phyloP scores from a whole-genome alignment of 306 rosid species.

The Sphenostylis stenocarpa region DNA sequence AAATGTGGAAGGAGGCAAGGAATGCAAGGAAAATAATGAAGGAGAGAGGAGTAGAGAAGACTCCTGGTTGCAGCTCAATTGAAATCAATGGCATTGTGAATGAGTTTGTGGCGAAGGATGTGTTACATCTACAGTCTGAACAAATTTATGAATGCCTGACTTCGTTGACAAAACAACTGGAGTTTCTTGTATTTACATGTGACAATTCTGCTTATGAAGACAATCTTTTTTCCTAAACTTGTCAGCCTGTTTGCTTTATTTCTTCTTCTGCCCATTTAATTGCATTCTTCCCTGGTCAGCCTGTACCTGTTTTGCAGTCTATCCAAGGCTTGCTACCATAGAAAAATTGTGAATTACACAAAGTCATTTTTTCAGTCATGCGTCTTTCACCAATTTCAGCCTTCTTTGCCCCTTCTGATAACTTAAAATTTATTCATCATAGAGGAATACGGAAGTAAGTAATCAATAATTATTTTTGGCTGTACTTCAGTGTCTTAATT shows the following conservation, averaged over 20 bases:
- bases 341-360: neutral
- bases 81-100: slow-evolving; percentile 59
- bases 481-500: neutral
- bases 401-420: neutral
- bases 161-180: slow-evolving; percentile 52
- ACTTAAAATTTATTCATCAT: neutral
- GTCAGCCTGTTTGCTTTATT: slow-evolving; percentile 15
- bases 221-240: slow-evolving; percentile 26
- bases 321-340: neutral
- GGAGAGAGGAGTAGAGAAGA: slow-evolving; percentile 62
- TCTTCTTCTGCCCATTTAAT: neutral
- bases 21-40: slow-evolving; percentile 49
- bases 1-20: slow-evolving; percentile 62
- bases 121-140: slow-evolving; percentile 43
- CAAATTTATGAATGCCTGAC: slow-evolving; percentile 51
- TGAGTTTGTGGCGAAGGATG: slow-evolving; percentile 60
- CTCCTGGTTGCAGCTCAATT: slow-evolving; percentile 75
- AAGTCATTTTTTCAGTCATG: slow-evolving; percentile 10
- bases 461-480: neutral
- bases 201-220: slow-evolving; percentile 9
- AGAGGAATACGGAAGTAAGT: neutral
- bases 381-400: neutral
- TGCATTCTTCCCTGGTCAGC: slow-evolving; percentile 18
- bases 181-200: slow-evolving; percentile 33
- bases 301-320: slow-evolving; percentile 6